A percentile compares a stretch with the other conserved stretches of the same genome.
phyloP scores from a whole-genome alignment of 345 rosid genomes.

The Camelina hispida region DNA sequence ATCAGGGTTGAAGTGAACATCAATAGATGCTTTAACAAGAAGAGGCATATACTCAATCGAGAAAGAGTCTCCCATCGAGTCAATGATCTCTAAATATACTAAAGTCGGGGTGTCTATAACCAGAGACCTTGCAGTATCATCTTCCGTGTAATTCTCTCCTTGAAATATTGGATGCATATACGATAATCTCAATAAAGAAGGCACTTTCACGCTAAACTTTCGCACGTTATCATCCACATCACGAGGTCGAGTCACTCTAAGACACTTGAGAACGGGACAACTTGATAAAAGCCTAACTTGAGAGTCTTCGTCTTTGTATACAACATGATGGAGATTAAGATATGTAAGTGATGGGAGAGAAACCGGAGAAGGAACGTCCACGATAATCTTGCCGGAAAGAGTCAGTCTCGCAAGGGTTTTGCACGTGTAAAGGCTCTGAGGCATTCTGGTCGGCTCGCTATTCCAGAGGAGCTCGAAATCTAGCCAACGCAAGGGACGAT shows the following conservation, averaged over 20 bases:
- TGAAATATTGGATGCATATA: background rate
- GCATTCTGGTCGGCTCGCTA: background rate
- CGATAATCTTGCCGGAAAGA: background rate
- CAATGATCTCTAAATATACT: background rate
- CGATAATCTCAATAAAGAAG: background rate
- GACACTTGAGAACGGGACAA: slow-evolving; percentile 1
- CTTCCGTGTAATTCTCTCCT: background rate
- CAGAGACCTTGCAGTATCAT: background rate
- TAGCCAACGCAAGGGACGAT: background rate
- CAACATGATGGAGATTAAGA: background rate
- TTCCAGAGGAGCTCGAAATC: background rate
- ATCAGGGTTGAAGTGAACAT: background rate
- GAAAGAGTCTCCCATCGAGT: background rate
- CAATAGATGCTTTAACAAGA: background rate
- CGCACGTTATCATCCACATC: background rate
- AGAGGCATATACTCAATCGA: background rate
- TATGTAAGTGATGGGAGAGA: background rate
- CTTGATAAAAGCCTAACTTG: slow-evolving; percentile 12
- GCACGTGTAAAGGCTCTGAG: background rate
- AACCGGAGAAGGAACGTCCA: background rate
- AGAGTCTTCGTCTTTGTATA: slow-evolving; percentile 22
- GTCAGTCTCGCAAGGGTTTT: background rate
- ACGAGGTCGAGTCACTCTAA: background rate
- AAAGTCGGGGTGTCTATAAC: slow-evolving; percentile 3
- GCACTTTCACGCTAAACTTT: background rate